Conservation (phyloP, 768 basidiomycete genomes). For the Auricularia auricula-judae region DNA sequence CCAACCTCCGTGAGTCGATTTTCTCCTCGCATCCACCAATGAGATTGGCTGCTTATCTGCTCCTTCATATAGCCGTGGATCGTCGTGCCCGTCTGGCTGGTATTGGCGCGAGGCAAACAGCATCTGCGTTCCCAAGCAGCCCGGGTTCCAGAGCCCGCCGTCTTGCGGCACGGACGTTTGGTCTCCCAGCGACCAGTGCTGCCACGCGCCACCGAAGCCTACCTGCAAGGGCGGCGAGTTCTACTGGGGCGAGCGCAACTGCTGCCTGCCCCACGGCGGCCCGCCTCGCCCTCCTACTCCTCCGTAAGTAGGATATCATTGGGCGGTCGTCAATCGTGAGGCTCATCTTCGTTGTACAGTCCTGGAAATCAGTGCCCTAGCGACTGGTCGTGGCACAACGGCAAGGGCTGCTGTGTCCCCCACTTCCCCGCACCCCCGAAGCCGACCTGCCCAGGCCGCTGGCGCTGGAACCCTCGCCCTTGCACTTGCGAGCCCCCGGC, state of each 20-base stretch:
- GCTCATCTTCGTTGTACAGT: neutral
- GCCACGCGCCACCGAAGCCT: slow-evolving; percentile 22
- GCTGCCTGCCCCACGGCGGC: slow-evolving; percentile 25
- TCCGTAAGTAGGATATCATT: slow-evolving; percentile 21
- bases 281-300: slow-evolving; percentile 31
- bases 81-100: slow-evolving; percentile 20
- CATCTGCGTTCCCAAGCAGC: slow-evolving; percentile 43
- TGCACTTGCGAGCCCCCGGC: slow-evolving; percentile 31
- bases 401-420: slow-evolving; percentile 44
- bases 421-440: slow-evolving; percentile 26
- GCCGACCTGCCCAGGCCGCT: slow-evolving; percentile 34
- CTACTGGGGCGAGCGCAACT: slow-evolving; percentile 12
- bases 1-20: neutral
- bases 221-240: neutral
- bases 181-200: slow-evolving; percentile 31
- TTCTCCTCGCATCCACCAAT: neutral
- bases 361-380: slow-evolving; percentile 26
- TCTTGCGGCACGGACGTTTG: slow-evolving; percentile 36
- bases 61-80: neutral
- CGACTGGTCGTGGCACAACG: slow-evolving; percentile 37
- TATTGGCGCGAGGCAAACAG: slow-evolving; percentile 38
- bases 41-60: neutral
- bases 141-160: slow-evolving; percentile 27
- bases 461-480: slow-evolving; percentile 33
- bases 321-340: too few species aligned